Evolutionary conservation across 257 asterid species (phyloP).

Genomic region (Lycium ferocissimum): DNA sequence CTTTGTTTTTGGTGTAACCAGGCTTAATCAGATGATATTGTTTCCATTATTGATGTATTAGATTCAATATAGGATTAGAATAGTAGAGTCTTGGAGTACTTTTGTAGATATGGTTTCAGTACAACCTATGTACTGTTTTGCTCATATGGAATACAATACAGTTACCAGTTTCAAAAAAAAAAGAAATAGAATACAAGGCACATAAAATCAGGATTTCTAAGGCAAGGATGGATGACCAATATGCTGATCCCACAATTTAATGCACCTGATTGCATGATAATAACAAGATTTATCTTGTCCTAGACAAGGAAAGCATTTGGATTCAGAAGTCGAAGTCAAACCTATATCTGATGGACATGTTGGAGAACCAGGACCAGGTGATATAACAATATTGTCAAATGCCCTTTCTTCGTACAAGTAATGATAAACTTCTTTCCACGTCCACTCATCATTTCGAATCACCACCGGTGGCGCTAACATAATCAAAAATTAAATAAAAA

Average conservation of each 20-base stretch:
- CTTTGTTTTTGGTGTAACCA: too few relatives aligned
- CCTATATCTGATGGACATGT: conserved; percentile 90
- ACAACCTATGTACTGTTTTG: too few relatives aligned
- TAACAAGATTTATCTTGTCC: conserved; percentile 1
- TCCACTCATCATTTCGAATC: conserved; percentile 89
- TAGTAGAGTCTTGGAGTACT: too few relatives aligned
- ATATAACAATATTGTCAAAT: conserved; percentile 92
- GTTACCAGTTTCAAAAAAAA: too few relatives aligned
- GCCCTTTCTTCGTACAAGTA: conserved; percentile 78
- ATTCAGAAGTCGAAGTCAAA: conserved; percentile 36
- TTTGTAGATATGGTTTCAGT: too few relatives aligned
- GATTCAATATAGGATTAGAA: too few relatives aligned
- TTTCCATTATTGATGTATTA: too few relatives aligned
- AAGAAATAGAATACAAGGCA: neutral
- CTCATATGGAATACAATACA: too few relatives aligned
- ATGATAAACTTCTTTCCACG: conserved; percentile 83
- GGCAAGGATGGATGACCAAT: conserved; percentile 3
- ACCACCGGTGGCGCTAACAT: conserved; percentile 92
- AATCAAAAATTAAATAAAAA: conserved; percentile 28
- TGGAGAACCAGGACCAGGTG: conserved; percentile 99
- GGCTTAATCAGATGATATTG: too few relatives aligned
- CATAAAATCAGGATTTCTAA: conserved; percentile 19
- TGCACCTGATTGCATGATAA: neutral
- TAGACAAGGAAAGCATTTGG: conserved; percentile 24
- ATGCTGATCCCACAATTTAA: conserved; percentile 4